A percentile compares a stretch with the other conserved stretches of the same genome.
These are phyloP conservation scores for Ceratobasidium sp. DNA, from an alignment of 1,284 basidiomycete species.

Conservation along the genomic window DNA sequence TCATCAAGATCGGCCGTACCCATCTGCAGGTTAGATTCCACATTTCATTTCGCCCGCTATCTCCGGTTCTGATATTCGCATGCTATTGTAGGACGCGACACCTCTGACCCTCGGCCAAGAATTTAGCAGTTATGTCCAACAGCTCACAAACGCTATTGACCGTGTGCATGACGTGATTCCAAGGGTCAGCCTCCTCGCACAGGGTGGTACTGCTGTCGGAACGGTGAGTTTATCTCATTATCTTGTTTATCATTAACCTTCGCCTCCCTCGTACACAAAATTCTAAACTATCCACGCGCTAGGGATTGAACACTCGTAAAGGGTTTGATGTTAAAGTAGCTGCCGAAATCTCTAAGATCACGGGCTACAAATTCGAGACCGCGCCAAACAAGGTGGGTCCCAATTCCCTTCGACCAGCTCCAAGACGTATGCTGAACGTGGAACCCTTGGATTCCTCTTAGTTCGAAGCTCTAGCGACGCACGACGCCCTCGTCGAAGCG, in stretches of 20 bases:
- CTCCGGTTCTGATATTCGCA: neutral
- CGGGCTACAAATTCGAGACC: conserved; percentile 92
- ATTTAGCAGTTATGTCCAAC: conserved; percentile 98
- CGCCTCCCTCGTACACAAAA: too few relatives aligned
- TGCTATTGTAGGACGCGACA: conserved; percentile 84
- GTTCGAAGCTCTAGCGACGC: conserved; percentile 97
- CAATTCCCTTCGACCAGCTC: neutral
- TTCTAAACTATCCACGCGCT: too few relatives aligned
- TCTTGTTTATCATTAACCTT: too few relatives aligned
- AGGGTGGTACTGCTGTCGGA: conserved; percentile 98
- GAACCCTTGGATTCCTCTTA: conserved; percentile 55
- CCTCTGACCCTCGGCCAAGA: conserved; percentile 98
- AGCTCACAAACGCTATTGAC: conserved; percentile 91
- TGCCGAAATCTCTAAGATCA: conserved; percentile 91
- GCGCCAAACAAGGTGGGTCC: conserved; percentile 93
- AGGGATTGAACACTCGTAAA: conserved; percentile 97
- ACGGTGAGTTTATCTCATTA: conserved; percentile 81
- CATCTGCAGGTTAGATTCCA: conserved; percentile 79
- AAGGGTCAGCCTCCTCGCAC: conserved; percentile 90
- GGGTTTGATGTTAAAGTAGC: conserved; percentile 98
- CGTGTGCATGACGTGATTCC: conserved; percentile 88
- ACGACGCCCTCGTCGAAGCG: conserved; percentile 97
- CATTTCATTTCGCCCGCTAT: conserved; percentile 15
- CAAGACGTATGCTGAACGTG: neutral
- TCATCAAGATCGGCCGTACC: conserved; percentile 99